Conservation (phyloP, 1,284 basidiomycete species). For the Trichosporon inkin region DNA sequence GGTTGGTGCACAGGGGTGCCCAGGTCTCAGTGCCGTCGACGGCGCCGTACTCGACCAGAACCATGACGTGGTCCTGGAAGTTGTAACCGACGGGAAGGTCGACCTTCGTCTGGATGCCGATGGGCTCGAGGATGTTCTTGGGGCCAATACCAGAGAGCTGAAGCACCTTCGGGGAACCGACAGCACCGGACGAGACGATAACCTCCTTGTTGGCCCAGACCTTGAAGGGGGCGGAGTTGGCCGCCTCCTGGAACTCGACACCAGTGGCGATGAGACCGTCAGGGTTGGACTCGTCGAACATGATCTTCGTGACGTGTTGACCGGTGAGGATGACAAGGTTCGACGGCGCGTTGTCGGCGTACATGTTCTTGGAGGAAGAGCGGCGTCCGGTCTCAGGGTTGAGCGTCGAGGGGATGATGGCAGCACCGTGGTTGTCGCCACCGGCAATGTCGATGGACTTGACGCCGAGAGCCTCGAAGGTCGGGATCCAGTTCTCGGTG, state of each 20-base stretch:
- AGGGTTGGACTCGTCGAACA: slow-evolving; percentile 56
- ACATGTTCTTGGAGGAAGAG: slow-evolving; percentile 63
- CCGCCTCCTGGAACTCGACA: slow-evolving; percentile 56
- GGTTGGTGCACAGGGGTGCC: slow-evolving; percentile 35
- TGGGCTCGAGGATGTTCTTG: slow-evolving; percentile 9
- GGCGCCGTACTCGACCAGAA: slow-evolving; percentile 38
- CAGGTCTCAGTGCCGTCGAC: slow-evolving; percentile 32
- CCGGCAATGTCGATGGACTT: slow-evolving; percentile 49
- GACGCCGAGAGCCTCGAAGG: slow-evolving; percentile 53
- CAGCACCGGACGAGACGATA: slow-evolving; percentile 12
- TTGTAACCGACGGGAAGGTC: slow-evolving; percentile 18
- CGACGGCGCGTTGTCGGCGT: slow-evolving; percentile 59
- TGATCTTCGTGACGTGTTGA: slow-evolving; percentile 60
- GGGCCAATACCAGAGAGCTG: slow-evolving; percentile 25
- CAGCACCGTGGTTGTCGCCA: slow-evolving; percentile 37
- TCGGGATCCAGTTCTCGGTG: slow-evolving; percentile 57
- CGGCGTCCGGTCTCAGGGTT: slow-evolving; percentile 63
- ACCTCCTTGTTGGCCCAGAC: slow-evolving; percentile 19
- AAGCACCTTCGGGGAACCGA: slow-evolving; percentile 20
- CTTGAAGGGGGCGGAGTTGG: slow-evolving; percentile 27
- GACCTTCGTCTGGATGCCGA: slow-evolving; percentile 20
- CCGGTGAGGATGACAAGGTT: slow-evolving; percentile 61
- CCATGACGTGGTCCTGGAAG: slow-evolving; percentile 29
- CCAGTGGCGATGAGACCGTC: slow-evolving; percentile 57
- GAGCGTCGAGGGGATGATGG: slow-evolving; percentile 60